Evolutionary conservation across 106 monocot genomes (phyloP), one percentile per base, ranked within the genome.

Genomic region (Platanthera guangdongensis): DNA sequence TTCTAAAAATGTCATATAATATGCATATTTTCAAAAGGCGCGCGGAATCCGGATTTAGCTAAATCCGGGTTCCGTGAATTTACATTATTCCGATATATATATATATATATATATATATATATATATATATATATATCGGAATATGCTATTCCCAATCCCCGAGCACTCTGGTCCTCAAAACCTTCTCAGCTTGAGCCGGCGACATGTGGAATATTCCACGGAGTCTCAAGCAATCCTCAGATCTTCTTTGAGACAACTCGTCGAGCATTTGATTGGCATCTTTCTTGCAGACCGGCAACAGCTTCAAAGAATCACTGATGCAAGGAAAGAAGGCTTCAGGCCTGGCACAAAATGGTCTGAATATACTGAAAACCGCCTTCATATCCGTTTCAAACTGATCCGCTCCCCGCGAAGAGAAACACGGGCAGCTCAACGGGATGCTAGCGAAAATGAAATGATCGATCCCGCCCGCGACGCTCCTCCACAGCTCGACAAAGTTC

Each of bases 401-500:
- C 48, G 78, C 69, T 67, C 90, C 88, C 28, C 18, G 9, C 53
- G 8, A 48, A 52, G 88, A 86, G 73, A 90, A 93, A 4, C 75
- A 81, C 50, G 81, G 68, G 10, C 74, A 57, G 54, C 50, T 76
- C 68, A 81, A 73, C 9, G 83, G 45, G 67, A 90, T 86, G 78
- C 90, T 93, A 46, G 59, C 79, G 52, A 88, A 93, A 25, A 93
- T 83, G 51, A 90, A 93, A 76, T 90, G 84, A 74, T 93, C 93
- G 10, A 93, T 78, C 52, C 90, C 93, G 25, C 77, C 82, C 30
- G 88, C 88, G 50, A 82, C 57, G 69, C 88, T 88, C 83, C 93
- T 90, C 93, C 93, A 90, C 9, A 90, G 57, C 81, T 93, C 88
- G 59, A 86, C 25, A 80, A 93, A 93, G 53, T 90, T 86, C 60